phyloP scores from a whole-genome alignment of 176 grass and related monocot genomes.

The Aegilops longissima region DNA sequence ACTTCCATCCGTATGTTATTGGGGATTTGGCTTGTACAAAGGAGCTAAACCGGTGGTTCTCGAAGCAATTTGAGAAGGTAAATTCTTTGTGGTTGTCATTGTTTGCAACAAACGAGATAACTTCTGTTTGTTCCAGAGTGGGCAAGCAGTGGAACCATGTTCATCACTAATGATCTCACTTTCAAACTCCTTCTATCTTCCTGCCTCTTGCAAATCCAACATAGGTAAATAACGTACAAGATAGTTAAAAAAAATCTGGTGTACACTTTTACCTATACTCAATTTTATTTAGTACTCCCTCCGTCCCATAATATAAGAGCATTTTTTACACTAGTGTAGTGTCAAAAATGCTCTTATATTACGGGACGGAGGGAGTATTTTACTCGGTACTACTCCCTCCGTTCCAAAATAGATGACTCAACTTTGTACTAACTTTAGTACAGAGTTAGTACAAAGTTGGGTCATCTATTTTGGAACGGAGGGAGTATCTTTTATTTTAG shows the following conservation, averaged over 20 bases:
- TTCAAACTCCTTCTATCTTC: slow-evolving; percentile 2
- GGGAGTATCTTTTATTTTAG: neutral
- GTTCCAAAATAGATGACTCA: no score
- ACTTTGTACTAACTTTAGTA: no score
- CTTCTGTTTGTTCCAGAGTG: neutral
- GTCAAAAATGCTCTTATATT: no score
- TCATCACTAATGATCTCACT: neutral
- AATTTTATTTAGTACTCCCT: neutral
- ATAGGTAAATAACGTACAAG: neutral
- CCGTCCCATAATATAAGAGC: no score
- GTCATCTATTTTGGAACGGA: no score
- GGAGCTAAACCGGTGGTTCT: slow-evolving; percentile 87
- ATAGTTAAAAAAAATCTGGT: neutral
- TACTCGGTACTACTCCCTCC: neutral
- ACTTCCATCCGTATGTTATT: slow-evolving; percentile 79
- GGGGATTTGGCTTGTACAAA: slow-evolving; percentile 86
- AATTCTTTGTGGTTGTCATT: neutral
- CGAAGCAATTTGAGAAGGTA: slow-evolving; percentile 99
- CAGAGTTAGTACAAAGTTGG: no score
- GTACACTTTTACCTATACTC: neutral
- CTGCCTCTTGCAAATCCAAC: neutral
- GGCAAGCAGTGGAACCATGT: slow-evolving; percentile 1
- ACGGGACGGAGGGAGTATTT: neutral
- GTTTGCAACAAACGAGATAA: slow-evolving; percentile 17
- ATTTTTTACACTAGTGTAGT: no score